Percentiles rank a stretch among this genome's conserved stretches.
Conservation (phyloP, 345 rosid species). For the Fremontodendron californicum region DNA sequence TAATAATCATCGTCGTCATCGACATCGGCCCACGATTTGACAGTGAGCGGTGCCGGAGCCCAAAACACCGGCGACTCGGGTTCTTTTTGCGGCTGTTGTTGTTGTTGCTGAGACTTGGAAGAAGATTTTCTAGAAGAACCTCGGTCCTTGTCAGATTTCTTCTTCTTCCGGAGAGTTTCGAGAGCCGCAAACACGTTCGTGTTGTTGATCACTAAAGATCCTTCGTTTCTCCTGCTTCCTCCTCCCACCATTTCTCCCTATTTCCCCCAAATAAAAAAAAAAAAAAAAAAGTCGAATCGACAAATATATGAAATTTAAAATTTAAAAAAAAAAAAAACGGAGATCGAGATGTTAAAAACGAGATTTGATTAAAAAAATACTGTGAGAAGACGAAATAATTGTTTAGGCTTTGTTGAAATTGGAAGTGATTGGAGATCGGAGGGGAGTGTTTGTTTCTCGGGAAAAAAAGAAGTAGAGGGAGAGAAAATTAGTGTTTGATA, state of each 20-base stretch:
- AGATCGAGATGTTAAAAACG: not conserved
- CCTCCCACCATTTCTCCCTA: conserved; percentile 42
- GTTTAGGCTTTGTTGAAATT: not conserved
- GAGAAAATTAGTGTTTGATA: too few species aligned
- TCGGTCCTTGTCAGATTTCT: conserved; percentile 42
- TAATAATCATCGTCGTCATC: conserved; percentile 58
- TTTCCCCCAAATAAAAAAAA: not conserved
- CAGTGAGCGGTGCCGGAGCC: conserved; percentile 47
- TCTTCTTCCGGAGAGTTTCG: conserved; percentile 53
- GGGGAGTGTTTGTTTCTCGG: not conserved
- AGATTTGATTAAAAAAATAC: not conserved
- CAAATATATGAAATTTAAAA: not conserved
- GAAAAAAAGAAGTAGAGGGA: not conserved
- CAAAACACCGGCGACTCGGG: conserved; percentile 46
- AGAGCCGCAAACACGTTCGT: conserved; percentile 60
- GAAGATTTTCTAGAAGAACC: conserved; percentile 33
- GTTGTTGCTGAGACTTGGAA: conserved; percentile 27
- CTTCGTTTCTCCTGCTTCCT: conserved; percentile 49
- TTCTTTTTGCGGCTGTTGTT: conserved; percentile 29
- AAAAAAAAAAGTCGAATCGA: not conserved
- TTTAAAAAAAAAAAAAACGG: not conserved
- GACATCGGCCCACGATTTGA: conserved; percentile 56
- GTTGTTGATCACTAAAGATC: conserved; percentile 46
- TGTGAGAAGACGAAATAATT: not conserved
- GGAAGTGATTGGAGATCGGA: not conserved